These are phyloP conservation scores for Scenedesmus sp. DNA, from an alignment of 163 green algal species.

Conservation along the genomic window DNA sequence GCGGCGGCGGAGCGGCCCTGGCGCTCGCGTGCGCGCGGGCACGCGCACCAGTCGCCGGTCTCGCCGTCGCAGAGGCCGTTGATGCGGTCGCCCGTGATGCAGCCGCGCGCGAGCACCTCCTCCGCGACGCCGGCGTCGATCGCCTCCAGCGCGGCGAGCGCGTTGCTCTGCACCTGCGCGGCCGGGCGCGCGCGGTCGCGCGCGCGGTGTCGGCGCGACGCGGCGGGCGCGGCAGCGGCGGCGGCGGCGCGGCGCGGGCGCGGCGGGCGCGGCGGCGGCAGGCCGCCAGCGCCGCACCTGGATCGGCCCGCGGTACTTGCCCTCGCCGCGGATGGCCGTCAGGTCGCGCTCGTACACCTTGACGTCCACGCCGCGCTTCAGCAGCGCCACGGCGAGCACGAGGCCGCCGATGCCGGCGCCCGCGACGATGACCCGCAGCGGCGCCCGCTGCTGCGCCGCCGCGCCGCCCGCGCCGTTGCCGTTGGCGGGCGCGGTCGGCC, in stretches of 20 bases:
- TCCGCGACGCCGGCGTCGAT: slow-evolving; percentile 86
- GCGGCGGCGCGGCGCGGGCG: no score
- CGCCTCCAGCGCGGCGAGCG: slow-evolving; percentile 93
- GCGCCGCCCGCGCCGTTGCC: no score
- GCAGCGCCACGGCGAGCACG: slow-evolving; percentile 85
- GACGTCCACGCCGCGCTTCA: slow-evolving; percentile 74
- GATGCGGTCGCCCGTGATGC: slow-evolving; percentile 96
- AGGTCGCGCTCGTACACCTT: slow-evolving; percentile 91
- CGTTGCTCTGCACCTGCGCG: slow-evolving; percentile 94
- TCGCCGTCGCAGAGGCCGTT: slow-evolving; percentile 98
- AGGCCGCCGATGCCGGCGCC: slow-evolving; percentile 97
- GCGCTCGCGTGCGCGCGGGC: not conserved
- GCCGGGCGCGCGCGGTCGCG: no score
- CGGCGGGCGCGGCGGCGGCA: not conserved
- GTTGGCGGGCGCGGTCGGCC: no score
- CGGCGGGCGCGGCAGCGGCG: not conserved
- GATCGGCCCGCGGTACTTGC: slow-evolving; percentile 96
- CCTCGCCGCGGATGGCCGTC: slow-evolving; percentile 93
- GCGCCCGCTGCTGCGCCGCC: not conserved
- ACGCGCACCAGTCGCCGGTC: slow-evolving; percentile 93
- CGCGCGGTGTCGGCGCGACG: not conserved
- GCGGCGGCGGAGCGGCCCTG: not conserved
- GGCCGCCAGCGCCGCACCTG: slow-evolving; percentile 69
- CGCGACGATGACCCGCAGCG: slow-evolving; percentile 74
- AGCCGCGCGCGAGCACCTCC: slow-evolving; percentile 81